These are phyloP conservation scores for Leishmania guyanensis DNA, from an alignment of 208 protist genomes.

Conservation along the genomic window DNA sequence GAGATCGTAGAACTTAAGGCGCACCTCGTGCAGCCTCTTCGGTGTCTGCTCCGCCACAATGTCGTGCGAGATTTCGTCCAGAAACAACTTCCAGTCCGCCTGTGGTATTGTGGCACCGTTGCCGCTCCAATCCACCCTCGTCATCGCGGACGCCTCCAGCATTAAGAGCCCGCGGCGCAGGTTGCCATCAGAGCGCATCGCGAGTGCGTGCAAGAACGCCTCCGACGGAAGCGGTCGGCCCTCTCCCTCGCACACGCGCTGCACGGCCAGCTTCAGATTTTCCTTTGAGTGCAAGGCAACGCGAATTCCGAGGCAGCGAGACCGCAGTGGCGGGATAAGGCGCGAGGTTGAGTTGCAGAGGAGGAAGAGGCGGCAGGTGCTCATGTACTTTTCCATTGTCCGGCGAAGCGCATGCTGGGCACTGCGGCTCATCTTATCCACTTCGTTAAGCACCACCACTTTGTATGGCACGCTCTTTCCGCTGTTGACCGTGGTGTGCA, in stretches of 20 bases:
- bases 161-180: slow-evolving; percentile 96
- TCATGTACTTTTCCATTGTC: slow-evolving; percentile 99
- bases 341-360: slow-evolving; percentile 93
- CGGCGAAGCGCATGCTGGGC: slow-evolving; percentile 99
- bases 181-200: slow-evolving; percentile 90
- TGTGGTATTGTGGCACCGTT: slow-evolving; percentile 74
- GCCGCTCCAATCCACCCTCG: slow-evolving; percentile 81
- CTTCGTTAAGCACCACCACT: slow-evolving; percentile 98
- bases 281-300: slow-evolving; percentile 94
- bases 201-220: slow-evolving; percentile 75
- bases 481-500: slow-evolving; percentile 48
- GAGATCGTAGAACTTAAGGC: slow-evolving; percentile 98
- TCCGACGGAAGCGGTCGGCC: slow-evolving; percentile 51
- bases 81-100: slow-evolving; percentile 97
- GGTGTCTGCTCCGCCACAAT: slow-evolving; percentile 96
- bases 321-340: slow-evolving; percentile 97
- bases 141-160: slow-evolving; percentile 94
- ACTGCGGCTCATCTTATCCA: slow-evolving; percentile 95
- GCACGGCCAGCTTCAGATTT: slow-evolving; percentile 85
- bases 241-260: slow-evolving; percentile 74
- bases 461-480: slow-evolving; percentile 72
- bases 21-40: slow-evolving; percentile 91
- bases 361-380: slow-evolving; percentile 97
- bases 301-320: slow-evolving; percentile 97
- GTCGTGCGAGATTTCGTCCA: slow-evolving; percentile 90